Evolutionary conservation across 805 yeast species (phyloP).

Genomic region (Myxozyma geophila): DNA sequence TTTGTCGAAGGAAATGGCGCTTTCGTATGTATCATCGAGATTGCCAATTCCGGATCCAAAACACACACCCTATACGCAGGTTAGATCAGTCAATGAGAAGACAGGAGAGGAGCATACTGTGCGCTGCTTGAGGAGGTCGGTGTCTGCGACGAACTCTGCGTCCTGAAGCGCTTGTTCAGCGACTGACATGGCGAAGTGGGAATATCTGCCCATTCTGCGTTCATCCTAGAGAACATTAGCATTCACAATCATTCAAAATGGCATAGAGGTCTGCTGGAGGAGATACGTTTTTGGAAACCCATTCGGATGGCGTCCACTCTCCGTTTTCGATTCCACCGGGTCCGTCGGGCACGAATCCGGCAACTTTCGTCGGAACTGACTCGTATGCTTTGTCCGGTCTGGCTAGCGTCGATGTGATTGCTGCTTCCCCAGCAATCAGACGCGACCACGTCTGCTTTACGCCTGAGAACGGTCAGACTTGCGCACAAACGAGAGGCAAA

Average conservation of each 20-base stretch:
- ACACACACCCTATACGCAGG: conserved; percentile 63
- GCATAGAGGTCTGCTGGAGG: too few relatives aligned
- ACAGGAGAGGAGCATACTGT: conserved; percentile 40
- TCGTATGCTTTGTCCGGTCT: conserved; percentile 54
- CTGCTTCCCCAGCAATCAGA: conserved; percentile 45
- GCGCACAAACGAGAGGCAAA: too few relatives aligned
- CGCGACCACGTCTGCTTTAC: conserved; percentile 44
- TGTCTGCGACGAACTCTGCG: conserved; percentile 57
- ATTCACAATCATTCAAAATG: too few relatives aligned
- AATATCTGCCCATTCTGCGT: conserved; percentile 68
- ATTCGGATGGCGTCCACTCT: conserved; percentile 58
- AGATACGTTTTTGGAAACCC: conserved; percentile 45
- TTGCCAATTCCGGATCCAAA: conserved; percentile 95
- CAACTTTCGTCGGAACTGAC: conserved; percentile 69
- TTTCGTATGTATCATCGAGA: conserved; percentile 70
- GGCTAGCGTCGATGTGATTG: conserved; percentile 44
- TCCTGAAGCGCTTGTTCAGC: conserved; percentile 76
- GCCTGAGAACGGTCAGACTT: conserved; percentile 29
- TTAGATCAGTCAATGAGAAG: background rate
- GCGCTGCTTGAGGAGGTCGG: conserved; percentile 40
- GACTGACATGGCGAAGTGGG: conserved; percentile 80
- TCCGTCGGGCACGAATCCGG: conserved; percentile 73
- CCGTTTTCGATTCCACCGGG: conserved; percentile 46
- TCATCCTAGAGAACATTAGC: conserved; percentile 46
- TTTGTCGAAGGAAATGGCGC: conserved; percentile 55